phyloP scores from a whole-genome alignment of 768 basidiomycete species.

The Lactarius psammicola region DNA sequence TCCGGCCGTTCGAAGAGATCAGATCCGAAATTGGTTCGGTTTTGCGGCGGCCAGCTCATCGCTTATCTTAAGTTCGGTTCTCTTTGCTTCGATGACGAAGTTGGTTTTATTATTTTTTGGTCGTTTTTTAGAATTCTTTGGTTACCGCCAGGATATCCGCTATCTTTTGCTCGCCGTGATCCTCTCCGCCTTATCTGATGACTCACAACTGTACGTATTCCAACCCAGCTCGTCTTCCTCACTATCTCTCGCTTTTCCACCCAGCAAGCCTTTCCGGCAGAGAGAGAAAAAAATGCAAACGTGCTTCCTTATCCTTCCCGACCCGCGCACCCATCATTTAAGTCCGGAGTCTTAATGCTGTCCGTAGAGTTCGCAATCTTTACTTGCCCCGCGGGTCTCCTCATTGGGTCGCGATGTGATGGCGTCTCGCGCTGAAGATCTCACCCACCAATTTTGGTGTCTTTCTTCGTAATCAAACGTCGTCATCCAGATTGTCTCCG shows the following conservation, averaged over 20 bases:
- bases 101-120: conserved; percentile 4
- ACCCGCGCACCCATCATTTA: background rate
- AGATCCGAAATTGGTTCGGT: conserved; percentile 25
- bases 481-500: too few relatives aligned
- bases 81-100: background rate
- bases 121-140: background rate
- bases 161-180: background rate
- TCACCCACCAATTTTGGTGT: background rate
- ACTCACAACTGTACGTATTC: conserved; percentile 2
- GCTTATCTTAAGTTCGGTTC: conserved; percentile 12
- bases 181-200: conserved; percentile 16
- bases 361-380: background rate
- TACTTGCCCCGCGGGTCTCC: background rate
- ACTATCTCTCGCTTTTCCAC: background rate
- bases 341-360: background rate
- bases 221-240: conserved; percentile 8
- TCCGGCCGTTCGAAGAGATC: conserved; percentile 3
- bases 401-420: background rate
- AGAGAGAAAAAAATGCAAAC: background rate
- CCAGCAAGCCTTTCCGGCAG: background rate
- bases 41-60: conserved; percentile 5
- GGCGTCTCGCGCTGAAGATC: background rate
- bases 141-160: background rate
- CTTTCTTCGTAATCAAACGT: background rate
- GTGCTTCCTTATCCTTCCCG: background rate